Evolutionary conservation across 768 basidiomycete genomes (phyloP), one percentile per base, ranked within the genome.

Genomic region (Suillus placidus): DNA sequence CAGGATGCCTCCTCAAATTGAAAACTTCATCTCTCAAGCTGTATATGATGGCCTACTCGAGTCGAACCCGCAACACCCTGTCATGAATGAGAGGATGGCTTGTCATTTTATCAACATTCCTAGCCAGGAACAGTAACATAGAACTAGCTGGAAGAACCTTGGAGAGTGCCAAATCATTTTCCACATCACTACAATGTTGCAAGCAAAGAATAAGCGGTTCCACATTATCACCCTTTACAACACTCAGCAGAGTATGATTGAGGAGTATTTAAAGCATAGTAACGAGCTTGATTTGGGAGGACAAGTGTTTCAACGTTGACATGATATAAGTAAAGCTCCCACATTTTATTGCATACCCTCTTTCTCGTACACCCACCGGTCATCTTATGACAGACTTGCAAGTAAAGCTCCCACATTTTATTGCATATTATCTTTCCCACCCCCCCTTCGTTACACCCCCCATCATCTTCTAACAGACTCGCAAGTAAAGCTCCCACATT

Each of bases 161-260:
- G 70, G 74, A 40, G 93, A 95, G 76, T 76, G 80, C 71, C 71
- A 84, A 55, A 81, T 83, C 56, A 83, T 89, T 42, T 65, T 92
- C 9, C 76, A 83, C 62, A 78, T 94, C 71, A 87, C 89, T 49
- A 69, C 75, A 45, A 80, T 84, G 51, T 83, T 93, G 47, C 82
- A 91, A 70, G 75, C 78, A 3, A 73, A 84, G 61, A 67, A 74
- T 0, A 83, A 80, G 66, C 75, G 77, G 0, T 94, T 82, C 73
- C 82, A 83, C 38, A 87, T 95, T 51, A 90, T 95, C 61, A 93
- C 91, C 12, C 93, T 92, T 0, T 95, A 95, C 82, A 91, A 91
- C 74, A 85, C 81, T 8, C 93, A 95, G 73, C 81, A 90, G 14
- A 81, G 73, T 58, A 60, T 75, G 4, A 83, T 94, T 73, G 90